Base-by-base conservation (phyloP, 331 rosid species). In the Telfairia occidentalis region DNA sequence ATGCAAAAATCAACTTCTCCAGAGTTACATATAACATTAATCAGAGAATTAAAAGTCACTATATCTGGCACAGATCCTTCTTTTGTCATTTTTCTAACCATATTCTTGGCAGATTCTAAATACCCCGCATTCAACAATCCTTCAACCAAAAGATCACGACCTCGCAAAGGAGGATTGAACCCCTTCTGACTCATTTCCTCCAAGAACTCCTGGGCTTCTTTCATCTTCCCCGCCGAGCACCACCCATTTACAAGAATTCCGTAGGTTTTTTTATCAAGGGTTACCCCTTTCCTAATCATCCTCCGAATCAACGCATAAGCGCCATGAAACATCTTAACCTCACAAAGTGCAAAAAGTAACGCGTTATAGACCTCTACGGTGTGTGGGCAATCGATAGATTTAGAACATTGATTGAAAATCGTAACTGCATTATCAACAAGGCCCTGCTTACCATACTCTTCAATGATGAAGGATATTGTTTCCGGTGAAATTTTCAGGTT, bases 121-220 rank as follows among this genome's bases (percentile, higher is more conserved):
- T 84, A 83, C 0, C 97, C 98, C 0, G 96, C 98, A 16, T 87
- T 91, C 46, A 94, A 55, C 65, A 94, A 29, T 30, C 97, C 98
- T 59, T 94, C 97, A 0, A 94, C 81, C 23, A 94, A 85, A 42
- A 94, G 95, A 78, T 94, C 98, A 2, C 98, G 96, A 9, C 97
- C 97, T 12, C 98, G 78, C 10, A 89, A 83, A 0, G 98, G 96
- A 2, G 98, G 98, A 12, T 85, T 89, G 73, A 86, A 91, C 12
- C 97, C 98, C 23, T 82, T 94, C 9, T 79, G 49, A 29, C 97
- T 94, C 97, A 94, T 94, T 54, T 89, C 98, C 72, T 78, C 81
- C 13, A 94, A 67, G 50, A 91, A 94, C 40, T 77, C 81, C 26
- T 83, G 88, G 0, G 98, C 98, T 61, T 93, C 98, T 15, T 79